Base-by-base conservation (phyloP, 495 filamentous ascomycete genomes). In the Xylaria longipes region DNA sequence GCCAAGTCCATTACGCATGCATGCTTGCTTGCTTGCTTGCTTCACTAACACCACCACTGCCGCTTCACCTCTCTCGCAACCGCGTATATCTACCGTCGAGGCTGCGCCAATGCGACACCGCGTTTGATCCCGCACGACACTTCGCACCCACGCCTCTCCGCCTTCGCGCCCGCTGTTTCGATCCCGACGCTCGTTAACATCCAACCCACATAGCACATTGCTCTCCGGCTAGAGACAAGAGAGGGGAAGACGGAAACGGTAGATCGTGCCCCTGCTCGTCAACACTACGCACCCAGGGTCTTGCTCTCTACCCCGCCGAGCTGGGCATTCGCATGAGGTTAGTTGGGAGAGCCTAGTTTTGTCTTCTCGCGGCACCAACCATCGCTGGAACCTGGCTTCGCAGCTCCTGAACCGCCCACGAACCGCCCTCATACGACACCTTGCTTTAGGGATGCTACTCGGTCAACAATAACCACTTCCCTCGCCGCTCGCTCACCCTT, bases 391-490 rank as follows among this genome's bases (percentile, higher is more conserved):
- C 5, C 37, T 8, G 0, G 35, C 60, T 27, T 43, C 60, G 33
- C 22, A 63, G 60, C 60, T 43, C 37, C 12, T 56, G 3, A 37
- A 52, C 31, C 17, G 37, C 15, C 68, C 25, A 61, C 58, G 22
- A 48, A 31, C 22, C 52, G 50, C 39, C 54, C 3, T 58, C 20
- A 20, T 50, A 37, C 14, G 29, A 63, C 33, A 48, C 43, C 17
- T 58, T 39, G 48, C 52, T 56, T 71, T 43, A 74, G 77, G 65
- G 66, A 79, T 79, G 77, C 77, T 71, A 77, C 74, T 68, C 70
- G 60, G 61, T 71, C 45, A 56, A 76, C 52, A 62, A 73, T 65
- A 70, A 43, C 31, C 62, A 50, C 54, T 74, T 35, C 27, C 65
- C 31, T 45, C 62, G 20, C 52, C 41, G 22, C 15, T 41, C 50